Evolutionary conservation across 164 flowering plant species (phyloP).

Genomic region (Nelumbo lutea): DNA sequence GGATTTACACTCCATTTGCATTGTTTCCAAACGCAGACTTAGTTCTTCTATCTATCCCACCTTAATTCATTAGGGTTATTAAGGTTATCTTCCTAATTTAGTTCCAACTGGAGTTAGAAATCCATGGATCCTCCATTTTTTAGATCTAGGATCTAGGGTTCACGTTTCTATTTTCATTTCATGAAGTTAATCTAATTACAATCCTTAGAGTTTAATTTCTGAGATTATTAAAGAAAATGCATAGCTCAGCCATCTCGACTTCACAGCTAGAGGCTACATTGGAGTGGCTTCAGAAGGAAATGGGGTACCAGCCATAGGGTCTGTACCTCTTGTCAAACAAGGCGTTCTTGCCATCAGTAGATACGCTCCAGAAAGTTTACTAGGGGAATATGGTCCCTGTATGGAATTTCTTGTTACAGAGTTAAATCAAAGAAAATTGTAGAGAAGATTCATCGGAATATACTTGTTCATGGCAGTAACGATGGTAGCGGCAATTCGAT

Average conservation of each 20-base stretch:
- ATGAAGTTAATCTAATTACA: neutral
- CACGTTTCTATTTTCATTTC: neutral
- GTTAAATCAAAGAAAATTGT: constrained; percentile 96
- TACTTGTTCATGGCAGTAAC: constrained; percentile 8
- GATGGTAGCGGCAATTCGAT: constrained; percentile 16
- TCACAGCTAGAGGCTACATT: constrained; percentile 78
- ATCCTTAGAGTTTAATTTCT: neutral
- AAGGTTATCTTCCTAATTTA: neutral
- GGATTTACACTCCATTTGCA: no score
- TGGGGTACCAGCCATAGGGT: constrained; percentile 83
- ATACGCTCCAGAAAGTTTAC: constrained; percentile 69
- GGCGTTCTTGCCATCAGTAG: constrained; percentile 46
- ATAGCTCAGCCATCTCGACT: constrained; percentile 38
- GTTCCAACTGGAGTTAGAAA: neutral
- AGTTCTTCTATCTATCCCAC: neutral
- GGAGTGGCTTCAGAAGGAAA: constrained; percentile 92
- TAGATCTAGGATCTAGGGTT: constrained; percentile 14
- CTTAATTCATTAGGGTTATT: neutral
- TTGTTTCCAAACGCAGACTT: no score
- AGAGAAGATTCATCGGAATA: constrained; percentile 69
- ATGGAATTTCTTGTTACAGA: constrained; percentile 70
- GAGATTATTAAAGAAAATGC: constrained; percentile 28
- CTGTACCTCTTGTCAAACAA: constrained; percentile 41
- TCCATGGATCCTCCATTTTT: neutral
- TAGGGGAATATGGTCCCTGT: constrained; percentile 91